Conservation (phyloP, 2,329 filamentous ascomycete genomes). For the Fusarium sp. region DNA sequence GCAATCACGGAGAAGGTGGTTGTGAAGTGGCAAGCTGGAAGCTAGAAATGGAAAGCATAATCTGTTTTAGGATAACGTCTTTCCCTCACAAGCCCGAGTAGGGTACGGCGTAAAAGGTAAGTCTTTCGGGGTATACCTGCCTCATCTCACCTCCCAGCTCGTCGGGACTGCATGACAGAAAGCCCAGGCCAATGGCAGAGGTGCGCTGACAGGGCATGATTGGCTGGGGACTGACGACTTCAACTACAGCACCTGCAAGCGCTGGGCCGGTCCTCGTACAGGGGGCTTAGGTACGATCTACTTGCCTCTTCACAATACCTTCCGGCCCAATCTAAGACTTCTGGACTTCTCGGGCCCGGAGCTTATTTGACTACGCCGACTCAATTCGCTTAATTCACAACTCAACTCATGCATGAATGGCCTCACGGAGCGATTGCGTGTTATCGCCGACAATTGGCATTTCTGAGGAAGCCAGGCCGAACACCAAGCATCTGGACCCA, state of each 20-base stretch:
- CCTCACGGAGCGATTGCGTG: neutral
- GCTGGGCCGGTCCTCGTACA: constrained; percentile 14
- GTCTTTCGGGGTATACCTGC: constrained; percentile 10
- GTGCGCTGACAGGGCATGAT: constrained; percentile 8
- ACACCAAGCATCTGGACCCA: neutral
- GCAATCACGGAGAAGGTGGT: constrained; percentile 23
- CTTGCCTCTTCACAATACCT: constrained; percentile 13
- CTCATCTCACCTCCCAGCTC: constrained; percentile 21
- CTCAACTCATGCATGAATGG: constrained; percentile 5
- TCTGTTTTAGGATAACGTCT: constrained; percentile 32
- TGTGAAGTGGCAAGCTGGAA: constrained; percentile 36
- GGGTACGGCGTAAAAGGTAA: constrained; percentile 5
- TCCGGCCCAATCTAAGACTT: constrained; percentile 10
- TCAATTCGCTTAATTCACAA: neutral
- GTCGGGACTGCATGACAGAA: constrained; percentile 7
- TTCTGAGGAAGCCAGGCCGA: neutral
- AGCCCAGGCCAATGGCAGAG: constrained; percentile 6
- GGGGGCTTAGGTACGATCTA: constrained; percentile 2
- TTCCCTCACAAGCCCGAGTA: constrained; percentile 19
- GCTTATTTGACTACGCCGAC: constrained; percentile 22
- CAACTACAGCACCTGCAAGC: constrained; percentile 40
- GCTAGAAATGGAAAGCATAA: constrained; percentile 36
- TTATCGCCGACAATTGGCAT: neutral
- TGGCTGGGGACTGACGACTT: constrained; percentile 21
- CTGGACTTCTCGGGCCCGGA: constrained; percentile 25